A percentile compares a stretch with the other conserved stretches of the same genome.
These are phyloP conservation scores for Butyriboletus loyo DNA, from an alignment of 768 basidiomycete genomes.

Conservation along the genomic window DNA sequence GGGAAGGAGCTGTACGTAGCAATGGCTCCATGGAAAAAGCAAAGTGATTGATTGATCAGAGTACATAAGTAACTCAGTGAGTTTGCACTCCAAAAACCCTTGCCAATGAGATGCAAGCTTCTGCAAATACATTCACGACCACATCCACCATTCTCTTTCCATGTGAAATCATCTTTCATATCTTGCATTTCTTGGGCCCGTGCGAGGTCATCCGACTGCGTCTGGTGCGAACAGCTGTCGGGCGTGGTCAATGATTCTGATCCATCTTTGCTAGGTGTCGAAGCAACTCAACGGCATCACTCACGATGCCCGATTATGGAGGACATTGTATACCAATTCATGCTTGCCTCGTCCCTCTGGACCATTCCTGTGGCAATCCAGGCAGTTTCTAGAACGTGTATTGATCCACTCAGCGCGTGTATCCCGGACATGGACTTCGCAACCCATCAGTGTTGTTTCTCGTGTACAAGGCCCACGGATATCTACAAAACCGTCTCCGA, in stretches of 20 bases:
- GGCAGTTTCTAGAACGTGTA: slow-evolving; percentile 15
- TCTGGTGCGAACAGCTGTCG: slow-evolving; percentile 8
- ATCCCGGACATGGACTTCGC: slow-evolving; percentile 21
- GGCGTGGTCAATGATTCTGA: background rate
- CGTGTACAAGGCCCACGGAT: slow-evolving; percentile 14
- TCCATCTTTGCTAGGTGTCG: slow-evolving; percentile 13
- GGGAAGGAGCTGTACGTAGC: background rate
- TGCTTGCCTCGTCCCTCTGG: slow-evolving; percentile 20
- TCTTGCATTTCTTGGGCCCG: slow-evolving; percentile 15
- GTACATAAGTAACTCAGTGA: background rate
- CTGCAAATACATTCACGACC: background rate
- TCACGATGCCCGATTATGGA: slow-evolving; percentile 18
- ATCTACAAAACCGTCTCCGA: slow-evolving; percentile 7
- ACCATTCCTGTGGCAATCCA: slow-evolving; percentile 22
- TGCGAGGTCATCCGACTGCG: slow-evolving; percentile 15
- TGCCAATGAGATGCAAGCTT: slow-evolving; percentile 7
- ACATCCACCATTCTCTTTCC: slow-evolving; percentile 5
- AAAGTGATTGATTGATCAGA: background rate
- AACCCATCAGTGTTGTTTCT: slow-evolving; percentile 9
- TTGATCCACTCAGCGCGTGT: slow-evolving; percentile 17
- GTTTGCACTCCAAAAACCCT: background rate
- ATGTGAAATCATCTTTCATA: slow-evolving; percentile 17
- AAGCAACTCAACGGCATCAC: slow-evolving; percentile 15
- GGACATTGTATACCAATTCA: slow-evolving; percentile 14
- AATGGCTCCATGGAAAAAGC: too few species aligned